Evolutionary conservation across 371 early-diverging fungal genomes (phyloP), one percentile per base, ranked within the genome.

Genomic region (Entomophthora muscae): DNA sequence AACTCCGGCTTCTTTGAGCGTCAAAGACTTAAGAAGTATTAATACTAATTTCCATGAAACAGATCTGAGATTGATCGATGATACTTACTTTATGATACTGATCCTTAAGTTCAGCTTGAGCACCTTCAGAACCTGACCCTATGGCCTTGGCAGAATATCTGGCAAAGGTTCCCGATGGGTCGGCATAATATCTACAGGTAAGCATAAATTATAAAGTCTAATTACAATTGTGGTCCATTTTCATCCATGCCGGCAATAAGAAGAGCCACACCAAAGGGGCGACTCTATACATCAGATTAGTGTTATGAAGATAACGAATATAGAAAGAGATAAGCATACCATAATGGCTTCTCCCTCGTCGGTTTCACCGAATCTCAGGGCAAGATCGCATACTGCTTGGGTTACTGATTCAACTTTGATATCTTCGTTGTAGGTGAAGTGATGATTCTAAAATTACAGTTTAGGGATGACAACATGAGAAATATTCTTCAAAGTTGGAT

Each of bases 181-280:
- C 98, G 52, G 95, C 83, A 72, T 92, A 92, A 79, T 75, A 92
- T 31, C 90, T 91, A 67, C 1, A 28, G 42, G 52, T 2, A 63
- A 30, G 52, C 1, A 10, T 13, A 10, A 51, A 31, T 29, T 71
- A 65, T 67, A 70, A 59, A 66, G 67, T 30, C 0, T 51, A 71
- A 82, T 77, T 82, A 98, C 87, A 99, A 79, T 75, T 96, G 96
- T 56, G 98, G 98, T 17, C 96, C 96, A 56, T 90, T 89, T 71
- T 94, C 96, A 73, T 99, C 99, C 64, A 86, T 82, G 56, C 98
- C 98, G 27, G 93, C 98, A 76, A 99, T 91, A 67, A 99, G 73
- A 63, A 99, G 76, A 26, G 99, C 97, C 24, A 98, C 98, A 67
- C 99, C 99, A 75, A 99, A 99, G 32, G 99, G 99, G 68, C 99